Evolutionary conservation across 768 basidiomycete species (phyloP).

Genomic region (Tricholoma saponaceum): DNA sequence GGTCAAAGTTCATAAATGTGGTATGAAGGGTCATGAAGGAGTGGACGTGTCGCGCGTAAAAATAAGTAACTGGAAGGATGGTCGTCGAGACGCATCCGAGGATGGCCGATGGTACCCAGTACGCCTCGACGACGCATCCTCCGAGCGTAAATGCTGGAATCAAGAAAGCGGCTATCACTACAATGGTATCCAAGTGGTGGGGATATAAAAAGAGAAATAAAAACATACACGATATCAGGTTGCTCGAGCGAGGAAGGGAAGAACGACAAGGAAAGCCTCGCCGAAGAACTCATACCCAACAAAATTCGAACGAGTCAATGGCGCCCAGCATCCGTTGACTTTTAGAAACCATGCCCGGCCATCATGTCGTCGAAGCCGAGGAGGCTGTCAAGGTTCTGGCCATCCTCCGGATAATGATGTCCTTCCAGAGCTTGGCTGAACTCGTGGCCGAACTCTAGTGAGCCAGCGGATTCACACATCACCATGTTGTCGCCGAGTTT

Average conservation of each 20-base stretch:
- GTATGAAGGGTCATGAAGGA: constrained; percentile 9
- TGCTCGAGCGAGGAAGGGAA: constrained; percentile 4
- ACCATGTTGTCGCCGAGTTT: constrained; percentile 32
- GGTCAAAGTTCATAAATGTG: constrained; percentile 14
- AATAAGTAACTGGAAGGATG: constrained; percentile 19
- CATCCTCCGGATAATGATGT: constrained; percentile 17
- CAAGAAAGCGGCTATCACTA: constrained; percentile 28
- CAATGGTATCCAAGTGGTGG: constrained; percentile 18
- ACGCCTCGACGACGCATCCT: constrained; percentile 34
- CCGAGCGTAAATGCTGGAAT: constrained; percentile 9
- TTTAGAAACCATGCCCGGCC: constrained; percentile 25
- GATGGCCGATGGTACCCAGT: constrained; percentile 30
- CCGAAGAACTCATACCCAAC: constrained; percentile 25
- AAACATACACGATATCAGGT: constrained; percentile 3
- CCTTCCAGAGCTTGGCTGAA: constrained; percentile 23
- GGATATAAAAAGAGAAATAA: constrained; percentile 9
- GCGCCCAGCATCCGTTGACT: constrained; percentile 32
- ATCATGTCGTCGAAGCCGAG: constrained; percentile 42
- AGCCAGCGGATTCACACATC: constrained; percentile 13
- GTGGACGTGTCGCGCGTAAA: constrained; percentile 19
- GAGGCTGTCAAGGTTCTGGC: constrained; percentile 21
- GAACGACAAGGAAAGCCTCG: constrained; percentile 3
- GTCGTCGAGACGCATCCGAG: constrained; percentile 38
- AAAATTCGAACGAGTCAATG: constrained; percentile 25
- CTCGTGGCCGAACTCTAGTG: constrained; percentile 16